phyloP scores from a whole-genome alignment of 495 filamentous ascomycete species.

The Penicillium egyptiacum region DNA sequence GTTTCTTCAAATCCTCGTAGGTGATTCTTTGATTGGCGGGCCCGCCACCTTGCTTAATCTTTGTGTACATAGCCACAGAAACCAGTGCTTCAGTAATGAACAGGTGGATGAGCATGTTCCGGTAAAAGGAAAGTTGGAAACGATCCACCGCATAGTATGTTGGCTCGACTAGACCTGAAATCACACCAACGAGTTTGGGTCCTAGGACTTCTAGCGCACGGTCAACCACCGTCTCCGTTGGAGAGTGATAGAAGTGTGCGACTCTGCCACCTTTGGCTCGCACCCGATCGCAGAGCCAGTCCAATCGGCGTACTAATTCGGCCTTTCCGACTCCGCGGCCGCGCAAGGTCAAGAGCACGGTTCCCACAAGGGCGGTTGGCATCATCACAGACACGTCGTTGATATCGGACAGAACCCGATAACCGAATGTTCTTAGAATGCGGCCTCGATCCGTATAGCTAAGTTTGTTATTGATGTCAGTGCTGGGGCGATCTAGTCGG shows the following conservation, averaged over 20 bases:
- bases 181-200: slow-evolving; percentile 76
- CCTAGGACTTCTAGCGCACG: slow-evolving; percentile 89
- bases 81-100: slow-evolving; percentile 92
- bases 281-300: slow-evolving; percentile 88
- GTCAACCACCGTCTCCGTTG: slow-evolving; percentile 78
- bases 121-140: slow-evolving; percentile 95
- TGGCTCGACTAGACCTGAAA: slow-evolving; percentile 76
- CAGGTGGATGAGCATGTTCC: slow-evolving; percentile 98
- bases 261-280: slow-evolving; percentile 82
- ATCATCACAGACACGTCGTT: slow-evolving; percentile 96
- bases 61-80: slow-evolving; percentile 82
- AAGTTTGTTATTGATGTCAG: slow-evolving; percentile 39
- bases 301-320: slow-evolving; percentile 81
- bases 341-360: slow-evolving; percentile 85
- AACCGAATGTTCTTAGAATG: slow-evolving; percentile 82
- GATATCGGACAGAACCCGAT: slow-evolving; percentile 88
- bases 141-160: slow-evolving; percentile 93
- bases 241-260: slow-evolving; percentile 82
- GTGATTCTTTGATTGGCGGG: slow-evolving; percentile 75
- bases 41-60: slow-evolving; percentile 84
- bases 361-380: slow-evolving; percentile 94
- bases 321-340: slow-evolving; percentile 87
- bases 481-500: slow-evolving; percentile 36
- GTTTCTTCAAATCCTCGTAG: slow-evolving; percentile 65
- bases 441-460: slow-evolving; percentile 53